Conservation (phyloP, 805 yeast genomes). For the Saturnispora silvae region DNA sequence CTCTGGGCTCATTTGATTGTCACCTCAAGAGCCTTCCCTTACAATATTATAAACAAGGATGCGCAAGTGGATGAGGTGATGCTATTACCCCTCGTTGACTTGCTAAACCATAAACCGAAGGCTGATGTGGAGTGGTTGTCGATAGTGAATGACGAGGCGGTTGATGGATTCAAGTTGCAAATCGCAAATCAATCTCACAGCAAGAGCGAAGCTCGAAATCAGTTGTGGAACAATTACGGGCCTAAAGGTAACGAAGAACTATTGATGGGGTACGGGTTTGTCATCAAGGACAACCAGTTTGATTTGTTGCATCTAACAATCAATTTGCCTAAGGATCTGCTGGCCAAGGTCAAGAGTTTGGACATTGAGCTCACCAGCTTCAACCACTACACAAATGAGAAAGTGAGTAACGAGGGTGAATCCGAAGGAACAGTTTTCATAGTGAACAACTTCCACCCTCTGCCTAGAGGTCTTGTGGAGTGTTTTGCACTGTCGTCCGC, state of each 20-base stretch:
- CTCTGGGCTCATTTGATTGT: conserved; percentile 68
- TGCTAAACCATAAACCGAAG: conserved; percentile 60
- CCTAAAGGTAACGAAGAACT: conserved; percentile 80
- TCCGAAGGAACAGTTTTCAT: conserved; percentile 15
- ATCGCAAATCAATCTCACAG: too few relatives aligned
- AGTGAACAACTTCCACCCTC: conserved; percentile 20
- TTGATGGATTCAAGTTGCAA: neutral
- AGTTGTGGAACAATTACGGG: conserved; percentile 75
- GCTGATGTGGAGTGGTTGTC: conserved; percentile 62
- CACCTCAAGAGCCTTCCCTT: conserved; percentile 77
- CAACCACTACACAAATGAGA: conserved; percentile 22
- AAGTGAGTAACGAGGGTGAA: neutral
- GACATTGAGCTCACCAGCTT: conserved; percentile 19
- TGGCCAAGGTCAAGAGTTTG: conserved; percentile 11
- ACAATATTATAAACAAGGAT: conserved; percentile 34
- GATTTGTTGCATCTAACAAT: conserved; percentile 54
- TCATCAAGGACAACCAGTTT: conserved; percentile 42
- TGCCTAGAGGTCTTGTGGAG: conserved; percentile 38
- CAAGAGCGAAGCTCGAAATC: neutral
- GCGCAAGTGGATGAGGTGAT: conserved; percentile 30
- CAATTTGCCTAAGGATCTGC: conserved; percentile 20
- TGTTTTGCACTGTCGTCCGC: conserved; percentile 38
- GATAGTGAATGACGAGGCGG: neutral
- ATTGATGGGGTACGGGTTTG: conserved; percentile 74
- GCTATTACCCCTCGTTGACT: conserved; percentile 68